Evolutionary conservation across 108 stramenopile species (phyloP).

Genomic region (Nannochloropsis gaditana): DNA sequence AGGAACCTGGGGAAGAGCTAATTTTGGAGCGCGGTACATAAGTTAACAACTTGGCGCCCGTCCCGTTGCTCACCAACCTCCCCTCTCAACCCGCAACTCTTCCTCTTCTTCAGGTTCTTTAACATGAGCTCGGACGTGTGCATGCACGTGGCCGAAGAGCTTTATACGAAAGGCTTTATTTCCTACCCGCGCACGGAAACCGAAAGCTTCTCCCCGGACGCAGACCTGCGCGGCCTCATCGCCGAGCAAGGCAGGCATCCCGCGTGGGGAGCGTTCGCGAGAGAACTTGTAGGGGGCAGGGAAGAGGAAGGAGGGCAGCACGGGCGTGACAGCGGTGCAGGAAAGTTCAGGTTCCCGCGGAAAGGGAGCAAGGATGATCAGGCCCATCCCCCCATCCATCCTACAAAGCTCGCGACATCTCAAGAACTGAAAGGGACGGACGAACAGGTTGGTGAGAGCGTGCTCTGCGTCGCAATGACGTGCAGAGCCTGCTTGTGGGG

Average conservation of each 20-base stretch:
- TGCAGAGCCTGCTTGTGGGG: too few relatives aligned
- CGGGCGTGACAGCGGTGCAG: background rate
- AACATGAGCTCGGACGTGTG: slow-evolving; percentile 76
- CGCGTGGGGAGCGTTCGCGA: slow-evolving; percentile 30
- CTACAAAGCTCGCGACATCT: slow-evolving; percentile 82
- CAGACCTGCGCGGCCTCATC: slow-evolving; percentile 68
- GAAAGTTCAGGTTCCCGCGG: slow-evolving; percentile 47
- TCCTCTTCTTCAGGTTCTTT: slow-evolving; percentile 57
- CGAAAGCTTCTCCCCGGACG: slow-evolving; percentile 80
- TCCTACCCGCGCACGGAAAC: slow-evolving; percentile 97
- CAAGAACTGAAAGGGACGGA: slow-evolving; percentile 61
- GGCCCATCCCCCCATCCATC: slow-evolving; percentile 98
- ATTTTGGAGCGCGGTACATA: too few relatives aligned
- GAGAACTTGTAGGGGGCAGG: background rate
- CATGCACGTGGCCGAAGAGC: slow-evolving; percentile 88
- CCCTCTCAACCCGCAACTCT: background rate
- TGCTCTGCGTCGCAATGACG: too few relatives aligned
- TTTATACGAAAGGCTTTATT: slow-evolving; percentile 86
- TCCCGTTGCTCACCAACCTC: slow-evolving; percentile 36
- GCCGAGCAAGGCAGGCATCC: slow-evolving; percentile 44
- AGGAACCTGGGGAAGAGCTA: too few relatives aligned
- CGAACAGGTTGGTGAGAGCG: background rate
- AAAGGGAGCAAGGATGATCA: slow-evolving; percentile 79
- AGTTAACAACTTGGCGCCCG: too few relatives aligned
- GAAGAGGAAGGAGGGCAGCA: background rate